Conservation (phyloP, 208 protist genomes). For the Acanthamoeba royreba region DNA sequence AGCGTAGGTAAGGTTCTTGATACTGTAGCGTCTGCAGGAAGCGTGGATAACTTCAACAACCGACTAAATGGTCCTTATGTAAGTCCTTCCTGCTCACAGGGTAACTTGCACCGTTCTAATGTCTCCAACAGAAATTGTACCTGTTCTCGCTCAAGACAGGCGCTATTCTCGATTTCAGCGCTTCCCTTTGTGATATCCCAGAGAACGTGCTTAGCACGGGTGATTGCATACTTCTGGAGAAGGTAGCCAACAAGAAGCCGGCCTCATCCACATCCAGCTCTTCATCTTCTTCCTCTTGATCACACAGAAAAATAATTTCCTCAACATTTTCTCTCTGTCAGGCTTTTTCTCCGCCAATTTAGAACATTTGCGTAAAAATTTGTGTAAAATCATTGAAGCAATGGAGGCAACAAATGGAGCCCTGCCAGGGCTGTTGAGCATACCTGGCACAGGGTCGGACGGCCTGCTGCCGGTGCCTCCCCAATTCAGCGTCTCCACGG, state of each 20-base stretch:
- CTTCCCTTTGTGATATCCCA: not conserved
- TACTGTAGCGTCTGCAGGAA: not conserved
- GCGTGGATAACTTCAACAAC: conserved; percentile 44
- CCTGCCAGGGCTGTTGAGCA: not conserved
- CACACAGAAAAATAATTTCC: no score
- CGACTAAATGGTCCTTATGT: not conserved
- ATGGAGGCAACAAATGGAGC: not conserved
- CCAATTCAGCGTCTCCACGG: not conserved
- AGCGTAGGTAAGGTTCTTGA: conserved; percentile 27
- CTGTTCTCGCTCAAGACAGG: conserved; percentile 34
- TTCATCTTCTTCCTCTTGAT: no score
- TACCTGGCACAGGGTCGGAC: not conserved
- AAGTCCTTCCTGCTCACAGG: no score
- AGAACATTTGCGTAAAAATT: no score
- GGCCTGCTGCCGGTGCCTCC: not conserved
- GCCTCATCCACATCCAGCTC: no score
- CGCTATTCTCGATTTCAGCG: not conserved
- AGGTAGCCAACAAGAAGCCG: not conserved
- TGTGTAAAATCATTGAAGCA: not conserved
- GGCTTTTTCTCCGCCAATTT: not conserved
- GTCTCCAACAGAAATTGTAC: conserved; percentile 6
- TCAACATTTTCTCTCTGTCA: not conserved
- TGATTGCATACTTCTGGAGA: not conserved
- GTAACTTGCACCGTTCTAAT: not conserved
- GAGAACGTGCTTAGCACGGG: not conserved